Evolutionary conservation across 176 grass and related monocot genomes (phyloP).

Genomic region (Thalia dealbata): DNA sequence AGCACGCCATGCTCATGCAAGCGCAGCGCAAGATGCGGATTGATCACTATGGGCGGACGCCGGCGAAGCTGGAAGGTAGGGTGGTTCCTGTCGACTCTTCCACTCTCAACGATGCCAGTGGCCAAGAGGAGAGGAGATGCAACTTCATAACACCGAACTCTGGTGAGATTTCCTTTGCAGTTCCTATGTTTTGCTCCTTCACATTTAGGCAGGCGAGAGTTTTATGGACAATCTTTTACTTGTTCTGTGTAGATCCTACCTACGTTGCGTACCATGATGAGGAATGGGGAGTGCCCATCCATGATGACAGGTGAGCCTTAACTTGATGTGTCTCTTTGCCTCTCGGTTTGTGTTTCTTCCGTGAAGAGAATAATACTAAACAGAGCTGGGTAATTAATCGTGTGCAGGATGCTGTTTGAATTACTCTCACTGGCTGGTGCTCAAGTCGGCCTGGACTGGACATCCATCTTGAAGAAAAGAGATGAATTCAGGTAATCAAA

Average conservation of each 20-base stretch:
- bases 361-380: not conserved
- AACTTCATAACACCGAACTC: constrained; percentile 16
- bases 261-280: constrained; percentile 85
- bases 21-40: constrained; percentile 20
- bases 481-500: constrained; percentile 55
- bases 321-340: not conserved
- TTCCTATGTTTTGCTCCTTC: not conserved
- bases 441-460: constrained; percentile 88
- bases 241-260: constrained; percentile 35
- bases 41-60: constrained; percentile 18
- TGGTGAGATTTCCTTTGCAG: not conserved
- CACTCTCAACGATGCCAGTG: not conserved
- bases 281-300: constrained; percentile 86
- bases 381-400: not conserved
- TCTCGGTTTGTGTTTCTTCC: not conserved
- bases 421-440: constrained; percentile 69
- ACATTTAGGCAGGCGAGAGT: not conserved
- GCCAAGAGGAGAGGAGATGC: constrained; percentile 21
- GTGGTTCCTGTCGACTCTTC: constrained; percentile 5
- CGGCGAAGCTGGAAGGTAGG: constrained; percentile 16
- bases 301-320: constrained; percentile 54
- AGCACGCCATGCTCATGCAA: constrained; percentile 14
- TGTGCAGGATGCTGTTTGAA: constrained; percentile 73
- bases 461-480: constrained; percentile 75
- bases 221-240: not conserved